phyloP scores from a whole-genome alignment of 805 yeast genomes.

The Wickerhamiella occidentalis region DNA sequence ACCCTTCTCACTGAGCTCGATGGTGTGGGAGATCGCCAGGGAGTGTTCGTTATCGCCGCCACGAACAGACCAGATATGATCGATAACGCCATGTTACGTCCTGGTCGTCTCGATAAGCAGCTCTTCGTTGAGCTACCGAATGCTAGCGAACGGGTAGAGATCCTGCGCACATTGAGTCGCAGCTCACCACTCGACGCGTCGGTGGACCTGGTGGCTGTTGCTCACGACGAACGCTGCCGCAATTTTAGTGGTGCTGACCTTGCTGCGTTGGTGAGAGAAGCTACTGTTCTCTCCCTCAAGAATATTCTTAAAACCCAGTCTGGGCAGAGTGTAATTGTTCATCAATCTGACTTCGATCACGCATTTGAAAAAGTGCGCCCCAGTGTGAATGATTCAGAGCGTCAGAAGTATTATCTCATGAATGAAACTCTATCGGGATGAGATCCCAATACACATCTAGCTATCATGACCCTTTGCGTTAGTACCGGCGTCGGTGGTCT shows the following conservation, averaged over 20 bases:
- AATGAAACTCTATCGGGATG: conserved; percentile 48
- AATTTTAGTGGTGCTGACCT: conserved; percentile 95
- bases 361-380: conserved; percentile 76
- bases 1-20: conserved; percentile 89
- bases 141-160: conserved; percentile 65
- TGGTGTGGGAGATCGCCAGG: conserved; percentile 84
- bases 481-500: no score
- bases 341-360: conserved; percentile 48
- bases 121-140: conserved; percentile 82
- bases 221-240: conserved; percentile 66
- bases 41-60: conserved; percentile 91
- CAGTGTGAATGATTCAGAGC: conserved; percentile 77
- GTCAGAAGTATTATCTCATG: conserved; percentile 61
- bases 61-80: conserved; percentile 97
- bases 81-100: conserved; percentile 95
- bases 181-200: conserved; percentile 58
- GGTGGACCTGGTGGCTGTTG: conserved; percentile 51
- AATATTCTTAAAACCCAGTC: conserved; percentile 27
- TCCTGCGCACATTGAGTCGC: conserved; percentile 60
- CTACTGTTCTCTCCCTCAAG: conserved; percentile 75
- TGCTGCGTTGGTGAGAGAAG: conserved; percentile 82
- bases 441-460: no score
- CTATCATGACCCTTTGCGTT: no score
- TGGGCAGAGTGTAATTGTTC: conserved; percentile 37
- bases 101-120: conserved; percentile 91